These are phyloP conservation scores for Pyricularia sp. DNA, from an alignment of 2,329 filamentous ascomycete species.

Conservation along the genomic window DNA sequence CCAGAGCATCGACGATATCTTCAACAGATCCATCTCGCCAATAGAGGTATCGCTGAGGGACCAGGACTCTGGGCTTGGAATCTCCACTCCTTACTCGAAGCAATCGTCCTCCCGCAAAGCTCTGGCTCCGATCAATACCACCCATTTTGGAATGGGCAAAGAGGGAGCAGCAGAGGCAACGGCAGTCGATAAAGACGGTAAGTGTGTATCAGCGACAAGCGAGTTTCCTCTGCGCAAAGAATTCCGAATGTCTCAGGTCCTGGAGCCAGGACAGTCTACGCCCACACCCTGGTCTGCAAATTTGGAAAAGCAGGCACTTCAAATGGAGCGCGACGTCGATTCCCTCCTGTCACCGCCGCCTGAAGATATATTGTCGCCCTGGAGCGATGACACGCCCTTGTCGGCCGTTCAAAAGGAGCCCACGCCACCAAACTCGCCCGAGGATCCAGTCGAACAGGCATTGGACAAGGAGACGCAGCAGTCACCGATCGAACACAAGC, in stretches of 20 bases:
- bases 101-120: neutral
- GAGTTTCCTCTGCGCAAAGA: neutral
- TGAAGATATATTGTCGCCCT: neutral
- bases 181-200: neutral
- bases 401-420: neutral
- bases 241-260: neutral
- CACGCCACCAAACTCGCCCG: slow-evolving; percentile 1
- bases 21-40: neutral
- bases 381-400: neutral
- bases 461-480: neutral
- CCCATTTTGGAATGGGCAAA: neutral
- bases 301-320: neutral
- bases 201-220: neutral
- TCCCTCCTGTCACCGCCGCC: neutral
- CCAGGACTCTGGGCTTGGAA: neutral
- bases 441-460: neutral
- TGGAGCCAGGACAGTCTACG: neutral
- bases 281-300: neutral
- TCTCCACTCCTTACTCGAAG: neutral
- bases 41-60: neutral
- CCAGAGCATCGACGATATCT: neutral
- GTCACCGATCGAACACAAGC: neutral
- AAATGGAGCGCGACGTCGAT: neutral
- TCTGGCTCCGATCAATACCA: neutral
- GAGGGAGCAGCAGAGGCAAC: neutral